A percentile compares a stretch with the other conserved stretches of the same genome.
Conservation (phyloP, 2,329 filamentous ascomycete genomes). For the Botrytis fabae region DNA sequence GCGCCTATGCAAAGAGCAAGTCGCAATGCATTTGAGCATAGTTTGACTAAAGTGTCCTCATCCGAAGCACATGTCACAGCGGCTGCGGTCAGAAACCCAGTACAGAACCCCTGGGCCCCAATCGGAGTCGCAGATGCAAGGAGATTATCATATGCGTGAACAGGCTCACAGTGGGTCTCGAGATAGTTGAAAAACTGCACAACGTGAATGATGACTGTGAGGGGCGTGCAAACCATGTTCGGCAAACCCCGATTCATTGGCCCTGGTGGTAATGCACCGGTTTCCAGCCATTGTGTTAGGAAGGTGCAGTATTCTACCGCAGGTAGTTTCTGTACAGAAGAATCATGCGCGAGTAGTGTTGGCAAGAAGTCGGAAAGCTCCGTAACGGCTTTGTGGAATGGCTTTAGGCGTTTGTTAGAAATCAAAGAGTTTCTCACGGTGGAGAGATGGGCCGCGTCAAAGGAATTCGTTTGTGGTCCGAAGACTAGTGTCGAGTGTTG, state of each 20-base stretch:
- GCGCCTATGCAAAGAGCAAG: slow-evolving; percentile 31
- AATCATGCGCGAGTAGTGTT: background rate
- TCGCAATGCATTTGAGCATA: slow-evolving; percentile 22
- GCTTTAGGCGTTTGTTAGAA: background rate
- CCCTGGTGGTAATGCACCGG: background rate
- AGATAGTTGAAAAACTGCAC: slow-evolving; percentile 3
- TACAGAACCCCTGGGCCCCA: slow-evolving; percentile 32
- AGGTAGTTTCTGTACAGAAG: background rate
- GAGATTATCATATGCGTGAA: background rate
- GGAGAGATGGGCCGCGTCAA: background rate
- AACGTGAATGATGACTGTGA: slow-evolving; percentile 8
- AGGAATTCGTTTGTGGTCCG: background rate
- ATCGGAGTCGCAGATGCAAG: background rate
- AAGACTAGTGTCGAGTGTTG: background rate
- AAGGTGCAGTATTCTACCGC: background rate
- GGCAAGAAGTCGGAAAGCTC: background rate
- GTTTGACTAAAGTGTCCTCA: slow-evolving; percentile 24
- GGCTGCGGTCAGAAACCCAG: slow-evolving; percentile 29
- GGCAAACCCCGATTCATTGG: background rate
- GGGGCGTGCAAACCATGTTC: slow-evolving; percentile 7
- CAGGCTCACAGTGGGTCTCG: background rate
- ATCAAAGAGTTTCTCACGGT: background rate
- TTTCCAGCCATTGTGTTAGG: background rate
- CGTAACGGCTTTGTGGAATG: background rate
- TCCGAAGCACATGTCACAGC: slow-evolving; percentile 25